phyloP scores from a whole-genome alignment of 257 asterid genomes.

The Cordia subcordata region DNA sequence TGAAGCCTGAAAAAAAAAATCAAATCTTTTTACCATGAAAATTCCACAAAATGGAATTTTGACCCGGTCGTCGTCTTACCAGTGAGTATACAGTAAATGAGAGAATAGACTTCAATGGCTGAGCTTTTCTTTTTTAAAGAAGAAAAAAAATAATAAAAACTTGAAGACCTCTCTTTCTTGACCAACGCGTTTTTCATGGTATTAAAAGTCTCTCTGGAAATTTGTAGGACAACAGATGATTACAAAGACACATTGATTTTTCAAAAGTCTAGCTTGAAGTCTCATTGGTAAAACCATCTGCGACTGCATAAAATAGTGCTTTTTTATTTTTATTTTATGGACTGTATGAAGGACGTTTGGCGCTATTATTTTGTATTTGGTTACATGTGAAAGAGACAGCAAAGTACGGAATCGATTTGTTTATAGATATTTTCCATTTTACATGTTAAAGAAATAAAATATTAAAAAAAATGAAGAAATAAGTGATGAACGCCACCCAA shows the following conservation, averaged over 20 bases:
- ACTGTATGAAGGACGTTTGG: neutral
- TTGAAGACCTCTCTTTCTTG: neutral
- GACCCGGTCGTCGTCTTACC: neutral
- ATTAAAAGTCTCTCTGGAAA: neutral
- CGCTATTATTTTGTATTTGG: neutral
- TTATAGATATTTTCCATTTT: too few species aligned
- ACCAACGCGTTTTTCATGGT: conserved; percentile 1
- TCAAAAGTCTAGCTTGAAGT: neutral
- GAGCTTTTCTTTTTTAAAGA: neutral
- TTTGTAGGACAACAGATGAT: neutral
- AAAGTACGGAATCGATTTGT: too few species aligned
- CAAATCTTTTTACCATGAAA: neutral
- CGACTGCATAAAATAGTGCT: neutral
- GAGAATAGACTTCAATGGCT: neutral
- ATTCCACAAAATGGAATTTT: neutral
- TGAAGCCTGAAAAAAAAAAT: neutral
- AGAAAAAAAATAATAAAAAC: neutral
- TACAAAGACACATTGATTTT: neutral
- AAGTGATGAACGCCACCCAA: too few species aligned
- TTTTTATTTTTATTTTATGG: too few species aligned
- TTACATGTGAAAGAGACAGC: too few species aligned
- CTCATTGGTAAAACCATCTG: neutral
- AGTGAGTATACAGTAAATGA: neutral
- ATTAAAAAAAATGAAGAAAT: too few species aligned
- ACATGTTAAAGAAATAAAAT: too few species aligned